Evolutionary conservation across 805 yeast genomes (phyloP).

Genomic region (Barnettozyma californica): DNA sequence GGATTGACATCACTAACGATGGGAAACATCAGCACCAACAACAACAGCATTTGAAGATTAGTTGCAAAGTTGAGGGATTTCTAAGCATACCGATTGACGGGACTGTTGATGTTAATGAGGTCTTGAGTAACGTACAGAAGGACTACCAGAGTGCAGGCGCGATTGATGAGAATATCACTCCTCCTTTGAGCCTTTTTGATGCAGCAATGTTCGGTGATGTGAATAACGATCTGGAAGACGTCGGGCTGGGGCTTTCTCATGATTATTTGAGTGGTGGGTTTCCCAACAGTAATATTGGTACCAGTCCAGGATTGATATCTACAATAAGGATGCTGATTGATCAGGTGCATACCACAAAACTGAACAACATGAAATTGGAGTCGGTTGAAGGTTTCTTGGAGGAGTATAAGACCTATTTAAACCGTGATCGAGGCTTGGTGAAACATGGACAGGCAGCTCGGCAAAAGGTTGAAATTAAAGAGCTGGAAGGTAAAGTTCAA

Average conservation of each 20-base stretch:
- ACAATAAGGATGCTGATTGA: slow-evolving; percentile 50
- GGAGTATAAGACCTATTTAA: slow-evolving; percentile 34
- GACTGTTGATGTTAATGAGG: slow-evolving; percentile 16
- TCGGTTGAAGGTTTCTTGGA: slow-evolving; percentile 51
- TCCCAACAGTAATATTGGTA: slow-evolving; percentile 54
- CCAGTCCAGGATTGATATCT: slow-evolving; percentile 48
- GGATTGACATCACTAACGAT: slow-evolving; percentile 75
- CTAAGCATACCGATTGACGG: slow-evolving; percentile 40
- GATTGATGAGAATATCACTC: slow-evolving; percentile 19
- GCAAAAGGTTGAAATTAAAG: not conserved
- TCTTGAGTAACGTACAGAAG: slow-evolving; percentile 7
- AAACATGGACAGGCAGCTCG: slow-evolving; percentile 1
- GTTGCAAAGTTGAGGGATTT: slow-evolving; percentile 75
- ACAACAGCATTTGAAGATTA: slow-evolving; percentile 77
- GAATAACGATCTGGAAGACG: slow-evolving; percentile 42
- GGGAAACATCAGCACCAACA: slow-evolving; percentile 37
- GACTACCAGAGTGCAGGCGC: slow-evolving; percentile 4
- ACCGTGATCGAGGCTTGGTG: slow-evolving; percentile 5
- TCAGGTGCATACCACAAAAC: slow-evolving; percentile 51
- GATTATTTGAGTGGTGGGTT: slow-evolving; percentile 50
- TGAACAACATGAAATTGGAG: slow-evolving; percentile 50
- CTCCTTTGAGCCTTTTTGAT: slow-evolving; percentile 39
- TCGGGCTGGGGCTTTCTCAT: slow-evolving; percentile 42
- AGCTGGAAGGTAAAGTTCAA: not conserved
- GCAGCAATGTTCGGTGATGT: slow-evolving; percentile 61